Percentiles rank a stretch among this genome's conserved stretches.
phyloP scores from a whole-genome alignment of 441 rosid species.

The Daphne laureola region DNA sequence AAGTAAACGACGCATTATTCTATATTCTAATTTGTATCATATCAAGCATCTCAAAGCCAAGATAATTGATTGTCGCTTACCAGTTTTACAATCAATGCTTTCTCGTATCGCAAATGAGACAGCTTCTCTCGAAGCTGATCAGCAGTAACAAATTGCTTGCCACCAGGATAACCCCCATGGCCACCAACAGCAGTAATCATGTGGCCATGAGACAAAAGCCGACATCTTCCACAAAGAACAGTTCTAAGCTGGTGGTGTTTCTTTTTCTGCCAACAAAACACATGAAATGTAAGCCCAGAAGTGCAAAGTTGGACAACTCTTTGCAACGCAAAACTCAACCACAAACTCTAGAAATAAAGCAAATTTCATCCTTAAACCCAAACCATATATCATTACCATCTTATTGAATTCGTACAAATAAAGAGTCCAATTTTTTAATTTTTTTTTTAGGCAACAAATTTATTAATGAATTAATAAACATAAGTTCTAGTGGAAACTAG shows the following conservation, averaged over 20 bases:
- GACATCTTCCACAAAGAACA: constrained; percentile 83
- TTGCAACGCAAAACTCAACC: background rate
- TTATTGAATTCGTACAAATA: too few relatives aligned
- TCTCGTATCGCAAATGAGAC: constrained; percentile 75
- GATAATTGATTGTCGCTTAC: constrained; percentile 23
- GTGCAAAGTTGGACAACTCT: background rate
- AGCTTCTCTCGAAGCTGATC: constrained; percentile 85
- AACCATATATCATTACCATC: too few relatives aligned
- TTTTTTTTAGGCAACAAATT: too few relatives aligned
- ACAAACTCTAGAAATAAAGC: background rate
- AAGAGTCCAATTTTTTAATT: too few relatives aligned
- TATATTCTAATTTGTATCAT: too few relatives aligned
- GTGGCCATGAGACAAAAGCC: constrained; percentile 88
- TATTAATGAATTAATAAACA: too few relatives aligned
- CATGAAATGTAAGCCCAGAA: background rate
- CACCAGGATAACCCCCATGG: constrained; percentile 91
- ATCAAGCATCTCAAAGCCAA: too few relatives aligned
- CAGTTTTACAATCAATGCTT: constrained; percentile 74
- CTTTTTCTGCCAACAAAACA: constrained; percentile 66
- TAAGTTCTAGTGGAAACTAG: too few relatives aligned
- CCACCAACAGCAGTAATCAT: constrained; percentile 99
- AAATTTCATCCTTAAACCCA: too few relatives aligned
- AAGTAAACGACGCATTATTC: too few relatives aligned
- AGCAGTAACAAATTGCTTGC: constrained; percentile 86
- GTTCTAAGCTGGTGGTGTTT: constrained; percentile 87